These are phyloP conservation scores for Backusella liffmaniae DNA, from an alignment of 192 early-diverging fungal species.

Conservation along the genomic window DNA sequence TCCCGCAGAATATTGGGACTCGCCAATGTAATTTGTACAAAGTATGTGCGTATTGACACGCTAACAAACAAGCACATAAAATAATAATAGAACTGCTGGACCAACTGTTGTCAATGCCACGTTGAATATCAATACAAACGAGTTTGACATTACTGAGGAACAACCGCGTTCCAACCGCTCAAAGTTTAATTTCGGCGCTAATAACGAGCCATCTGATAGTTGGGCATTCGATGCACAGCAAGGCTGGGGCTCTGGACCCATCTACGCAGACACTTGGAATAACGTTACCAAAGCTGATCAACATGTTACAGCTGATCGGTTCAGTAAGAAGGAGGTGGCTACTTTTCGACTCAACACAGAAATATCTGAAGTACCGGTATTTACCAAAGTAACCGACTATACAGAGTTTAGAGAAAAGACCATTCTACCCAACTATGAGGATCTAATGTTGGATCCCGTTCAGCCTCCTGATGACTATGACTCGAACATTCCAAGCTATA, in stretches of 20 bases:
- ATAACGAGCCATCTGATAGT: background rate
- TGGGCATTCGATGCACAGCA: background rate
- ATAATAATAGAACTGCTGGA: background rate
- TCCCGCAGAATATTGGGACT: background rate
- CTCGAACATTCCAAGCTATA: background rate
- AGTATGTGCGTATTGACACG: too few relatives aligned
- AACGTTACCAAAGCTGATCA: background rate
- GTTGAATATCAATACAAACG: conserved; percentile 7
- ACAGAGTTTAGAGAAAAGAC: conserved; percentile 18
- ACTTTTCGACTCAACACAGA: conserved; percentile 18
- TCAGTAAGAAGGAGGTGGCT: background rate
- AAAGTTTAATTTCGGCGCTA: conserved; percentile 15
- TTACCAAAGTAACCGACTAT: conserved; percentile 17
- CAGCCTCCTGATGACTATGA: background rate
- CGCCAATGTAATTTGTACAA: background rate
- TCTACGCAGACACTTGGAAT: conserved; percentile 10
- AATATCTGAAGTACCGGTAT: conserved; percentile 16
- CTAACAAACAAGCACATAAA: background rate
- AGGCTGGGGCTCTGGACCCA: conserved; percentile 1
- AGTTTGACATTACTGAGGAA: conserved; percentile 10
- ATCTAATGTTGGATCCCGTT: conserved; percentile 15
- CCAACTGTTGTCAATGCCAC: conserved; percentile 15
- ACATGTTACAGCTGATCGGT: background rate
- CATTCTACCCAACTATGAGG: conserved; percentile 20
- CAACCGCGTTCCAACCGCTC: background rate